Percentiles rank a stretch among this genome's conserved stretches.
Conservation (phyloP, 371 early-diverging fungal genomes). For the Gilbertella persicaria region DNA sequence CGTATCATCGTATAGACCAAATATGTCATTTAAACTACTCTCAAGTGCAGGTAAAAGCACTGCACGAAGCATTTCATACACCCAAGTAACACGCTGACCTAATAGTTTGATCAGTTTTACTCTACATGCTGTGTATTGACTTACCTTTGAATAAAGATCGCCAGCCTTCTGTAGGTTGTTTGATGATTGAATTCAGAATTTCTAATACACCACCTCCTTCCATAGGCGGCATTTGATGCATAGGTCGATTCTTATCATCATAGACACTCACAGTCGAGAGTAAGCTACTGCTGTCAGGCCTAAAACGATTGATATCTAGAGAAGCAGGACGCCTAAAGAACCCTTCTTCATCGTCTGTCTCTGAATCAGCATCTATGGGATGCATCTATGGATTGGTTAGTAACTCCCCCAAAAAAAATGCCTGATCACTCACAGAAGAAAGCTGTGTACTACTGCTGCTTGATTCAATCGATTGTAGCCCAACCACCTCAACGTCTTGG, state of each 20-base stretch:
- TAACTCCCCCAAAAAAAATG: slow-evolving; percentile 4
- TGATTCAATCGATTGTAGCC: slow-evolving; percentile 6
- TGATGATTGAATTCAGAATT: slow-evolving; percentile 48
- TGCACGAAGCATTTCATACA: slow-evolving; percentile 69
- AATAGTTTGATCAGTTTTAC: slow-evolving; percentile 24
- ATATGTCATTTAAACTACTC: slow-evolving; percentile 69
- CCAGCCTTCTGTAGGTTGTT: slow-evolving; percentile 69
- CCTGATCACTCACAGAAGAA: no score
- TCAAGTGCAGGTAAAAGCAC: slow-evolving; percentile 76
- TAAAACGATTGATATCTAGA: slow-evolving; percentile 18
- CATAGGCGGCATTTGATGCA: slow-evolving; percentile 63
- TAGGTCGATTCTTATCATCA: slow-evolving; percentile 58
- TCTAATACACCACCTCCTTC: slow-evolving; percentile 62
- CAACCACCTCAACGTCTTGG: slow-evolving; percentile 44
- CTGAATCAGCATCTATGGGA: slow-evolving; percentile 15
- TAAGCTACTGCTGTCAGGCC: slow-evolving; percentile 3
- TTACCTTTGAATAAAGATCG: slow-evolving; percentile 67
- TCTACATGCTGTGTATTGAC: slow-evolving; percentile 21
- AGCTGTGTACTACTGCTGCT: no score
- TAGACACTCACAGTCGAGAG: slow-evolving; percentile 50
- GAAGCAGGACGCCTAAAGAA: slow-evolving; percentile 34
- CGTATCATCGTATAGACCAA: slow-evolving; percentile 79
- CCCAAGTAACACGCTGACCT: slow-evolving; percentile 77
- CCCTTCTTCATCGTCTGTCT: slow-evolving; percentile 36
- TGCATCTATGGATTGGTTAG: slow-evolving; percentile 11